A percentile compares a stretch with the other conserved stretches of the same genome.
phyloP scores from a whole-genome alignment of 2,329 filamentous ascomycete species.

The Capronia americana region DNA sequence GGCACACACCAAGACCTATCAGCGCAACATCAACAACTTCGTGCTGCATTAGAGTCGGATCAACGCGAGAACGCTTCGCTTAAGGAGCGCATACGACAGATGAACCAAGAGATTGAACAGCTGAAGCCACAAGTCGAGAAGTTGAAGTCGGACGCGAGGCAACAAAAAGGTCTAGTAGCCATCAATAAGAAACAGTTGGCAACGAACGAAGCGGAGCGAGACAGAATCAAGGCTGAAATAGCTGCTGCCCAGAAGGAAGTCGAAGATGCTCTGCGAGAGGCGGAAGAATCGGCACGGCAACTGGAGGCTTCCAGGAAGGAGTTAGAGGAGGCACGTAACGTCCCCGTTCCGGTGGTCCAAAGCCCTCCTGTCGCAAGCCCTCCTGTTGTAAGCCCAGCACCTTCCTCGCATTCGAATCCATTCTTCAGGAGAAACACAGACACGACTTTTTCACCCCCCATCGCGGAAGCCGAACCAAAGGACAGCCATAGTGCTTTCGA shows the following conservation, averaged over 20 bases:
- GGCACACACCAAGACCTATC: slow-evolving; percentile 81
- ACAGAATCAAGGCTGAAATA: slow-evolving; percentile 83
- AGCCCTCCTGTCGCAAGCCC: slow-evolving; percentile 30
- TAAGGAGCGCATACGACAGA: slow-evolving; percentile 83
- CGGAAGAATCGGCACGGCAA: slow-evolving; percentile 43
- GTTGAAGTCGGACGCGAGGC: slow-evolving; percentile 85
- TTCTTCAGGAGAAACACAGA: slow-evolving; percentile 77
- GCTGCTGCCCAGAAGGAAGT: slow-evolving; percentile 69
- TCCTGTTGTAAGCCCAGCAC: slow-evolving; percentile 58
- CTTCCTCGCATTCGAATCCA: slow-evolving; percentile 77
- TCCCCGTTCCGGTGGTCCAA: slow-evolving; percentile 30
- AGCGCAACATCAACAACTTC: slow-evolving; percentile 78
- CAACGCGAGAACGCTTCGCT: slow-evolving; percentile 85
- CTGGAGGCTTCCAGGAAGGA: slow-evolving; percentile 52
- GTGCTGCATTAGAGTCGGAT: slow-evolving; percentile 78
- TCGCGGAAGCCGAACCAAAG: slow-evolving; percentile 22
- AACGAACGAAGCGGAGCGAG: slow-evolving; percentile 85
- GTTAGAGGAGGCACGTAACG: slow-evolving; percentile 35
- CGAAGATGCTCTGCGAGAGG: slow-evolving; percentile 64
- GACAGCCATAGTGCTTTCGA: slow-evolving; percentile 71
- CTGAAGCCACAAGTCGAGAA: slow-evolving; percentile 93
- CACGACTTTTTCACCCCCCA: slow-evolving; percentile 46
- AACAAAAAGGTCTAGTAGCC: slow-evolving; percentile 93
- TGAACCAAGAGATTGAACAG: slow-evolving; percentile 82
- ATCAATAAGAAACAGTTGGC: slow-evolving; percentile 98